Percentiles rank a stretch among this genome's conserved stretches.
Evolutionary conservation across 23 red algal genomes (phyloP).

Genomic region (Pyropia yezoensis): DNA sequence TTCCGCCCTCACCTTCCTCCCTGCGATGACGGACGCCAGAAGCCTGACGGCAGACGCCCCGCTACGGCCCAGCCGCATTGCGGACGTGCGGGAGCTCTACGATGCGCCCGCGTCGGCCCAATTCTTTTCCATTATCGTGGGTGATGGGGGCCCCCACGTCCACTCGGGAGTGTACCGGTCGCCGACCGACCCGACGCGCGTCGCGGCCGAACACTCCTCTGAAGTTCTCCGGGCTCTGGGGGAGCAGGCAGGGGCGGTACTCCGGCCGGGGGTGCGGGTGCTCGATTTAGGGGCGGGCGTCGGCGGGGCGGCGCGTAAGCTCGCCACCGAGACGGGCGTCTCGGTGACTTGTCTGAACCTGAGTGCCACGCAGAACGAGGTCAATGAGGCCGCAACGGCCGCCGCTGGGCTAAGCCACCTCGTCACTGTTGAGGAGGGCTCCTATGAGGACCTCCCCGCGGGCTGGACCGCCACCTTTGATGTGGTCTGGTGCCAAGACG

Average conservation of each 20-base stretch:
- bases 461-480: slow-evolving; percentile 9
- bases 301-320: slow-evolving; percentile 12
- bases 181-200: background rate
- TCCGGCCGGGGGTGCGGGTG: slow-evolving; percentile 1
- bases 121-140: too few relatives aligned
- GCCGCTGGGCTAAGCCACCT: background rate
- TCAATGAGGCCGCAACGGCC: background rate
- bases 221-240: background rate
- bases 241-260: background rate
- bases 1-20: too few relatives aligned
- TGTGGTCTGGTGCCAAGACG: slow-evolving; percentile 13
- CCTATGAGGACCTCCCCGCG: slow-evolving; percentile 11
- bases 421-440: slow-evolving; percentile 14
- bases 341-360: slow-evolving; percentile 15
- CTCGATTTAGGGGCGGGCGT: slow-evolving; percentile 16
- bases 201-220: background rate
- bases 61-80: too few relatives aligned
- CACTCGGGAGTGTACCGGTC: background rate
- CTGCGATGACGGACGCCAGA: too few relatives aligned
- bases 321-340: background rate
- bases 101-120: too few relatives aligned
- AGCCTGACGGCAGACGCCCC: too few relatives aligned
- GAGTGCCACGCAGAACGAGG: slow-evolving; percentile 2
- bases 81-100: too few relatives aligned
- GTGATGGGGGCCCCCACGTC: background rate